Base-by-base conservation (phyloP, 192 early-diverging fungal genomes). In the Entophlyctis helioformis region DNA sequence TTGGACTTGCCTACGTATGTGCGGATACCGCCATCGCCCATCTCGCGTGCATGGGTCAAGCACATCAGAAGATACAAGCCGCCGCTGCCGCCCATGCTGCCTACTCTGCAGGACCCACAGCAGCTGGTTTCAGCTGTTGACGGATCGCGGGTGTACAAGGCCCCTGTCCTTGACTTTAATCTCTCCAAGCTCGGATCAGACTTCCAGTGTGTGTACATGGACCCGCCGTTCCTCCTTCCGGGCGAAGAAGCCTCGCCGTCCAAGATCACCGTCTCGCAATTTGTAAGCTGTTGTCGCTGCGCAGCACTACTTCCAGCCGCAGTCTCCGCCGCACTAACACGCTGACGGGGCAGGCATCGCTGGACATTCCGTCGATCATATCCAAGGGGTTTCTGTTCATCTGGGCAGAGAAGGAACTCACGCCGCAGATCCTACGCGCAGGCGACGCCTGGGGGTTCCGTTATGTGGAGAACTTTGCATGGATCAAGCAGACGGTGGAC, bases 391-490 rank as follows among this genome's bases (percentile, higher is more conserved):
- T 94, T 58, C 56, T 96, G 19, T 94, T 96, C 53, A 83, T 92
- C 13, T 96, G 92, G 92, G 66, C 81, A 27, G 90, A 93, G 58
- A 96, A 96, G 60, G 91, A 96, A 60, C 76, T 83, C 51, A 64
- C 89, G 15, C 89, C 85, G 15, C 67, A 81, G 21, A 80, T 96
- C 46, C 74, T 90, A 20, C 64, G 57, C 28, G 66, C 85, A 25
- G 72, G 79, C 6, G 79, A 84, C 35, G 57, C 44, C 27, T 92
- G 92, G 89, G 77, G 80, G 1, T 85, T 91, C 67, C 83, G 85
- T 37, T 96, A 96, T 54, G 87, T 94, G 0, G 92, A 93, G 55
- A 96, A 94, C 68, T 91, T 96, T 68, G 86, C 84, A 58, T 96
- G 92, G 91, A 85, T 94, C 54, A 90, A 89, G 46, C 69, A 82